Base-by-base conservation (phyloP, 148 eudicot species). In the Nepenthes gracilis region DNA sequence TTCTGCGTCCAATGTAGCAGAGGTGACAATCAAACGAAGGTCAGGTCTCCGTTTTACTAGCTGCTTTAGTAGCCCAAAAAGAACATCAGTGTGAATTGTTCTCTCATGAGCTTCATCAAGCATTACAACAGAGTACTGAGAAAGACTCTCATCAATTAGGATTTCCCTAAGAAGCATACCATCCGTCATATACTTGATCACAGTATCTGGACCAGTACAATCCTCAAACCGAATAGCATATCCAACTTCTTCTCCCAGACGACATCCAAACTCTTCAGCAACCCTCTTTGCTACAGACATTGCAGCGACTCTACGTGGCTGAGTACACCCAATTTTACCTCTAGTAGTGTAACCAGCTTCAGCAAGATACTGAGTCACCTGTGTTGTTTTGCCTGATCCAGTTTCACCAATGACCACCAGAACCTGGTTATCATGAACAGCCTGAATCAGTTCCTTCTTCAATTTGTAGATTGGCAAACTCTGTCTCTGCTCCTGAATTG, bases 101-200 rank as follows among this genome's bases (percentile, higher is more conserved):
- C 99, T 84, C 75, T 93, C 99, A 55, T 93, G 99, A 36, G 99
- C 99, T 81, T 93, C 99, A 77, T 93, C 99, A 58, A 93, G 96
- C 95, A 93, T 89, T 35, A 93, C 64, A 38, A 93, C 90, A 8
- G 98, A 86, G 63, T 89, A 93, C 57, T 86, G 92, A 10, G 87
- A 72, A 8, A 93, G 77, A 70, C 84, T 72, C 54, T 84, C 95
- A 55, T 89, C 99, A 43, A 78, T 75, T 73, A 88, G 72, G 65
- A 84, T 82, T 70, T 88, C 96, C 60, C 88, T 81, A 63, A 88
- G 78, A 67, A 93, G 88, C 95, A 93, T 89, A 72, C 99, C 99
- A 75, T 93, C 95, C 50, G 99, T 93, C 96, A 93, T 93, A 50
- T 88, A 93, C 69, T 86, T 93, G 11, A 93, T 93, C 6, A 86